These are phyloP conservation scores for Mycena indigotica DNA, from an alignment of 768 basidiomycete species.

Conservation along the genomic window DNA sequence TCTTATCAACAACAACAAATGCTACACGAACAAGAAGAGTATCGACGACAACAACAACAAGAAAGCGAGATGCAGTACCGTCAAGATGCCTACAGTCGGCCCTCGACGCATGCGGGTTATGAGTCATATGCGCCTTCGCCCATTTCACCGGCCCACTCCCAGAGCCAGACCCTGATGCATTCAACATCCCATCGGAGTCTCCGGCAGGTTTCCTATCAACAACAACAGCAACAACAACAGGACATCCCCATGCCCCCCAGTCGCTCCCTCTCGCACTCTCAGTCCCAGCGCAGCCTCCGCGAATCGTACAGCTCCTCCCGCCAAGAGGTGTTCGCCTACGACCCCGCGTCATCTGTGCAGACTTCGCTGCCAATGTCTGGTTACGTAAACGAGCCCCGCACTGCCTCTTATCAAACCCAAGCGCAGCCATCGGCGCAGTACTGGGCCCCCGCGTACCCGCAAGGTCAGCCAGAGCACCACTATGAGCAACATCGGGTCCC, in stretches of 20 bases:
- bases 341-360: slow-evolving; percentile 3
- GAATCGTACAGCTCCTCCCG: slow-evolving; percentile 13
- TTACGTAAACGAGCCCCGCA: slow-evolving; percentile 8
- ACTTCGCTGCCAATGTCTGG: slow-evolving; percentile 2
- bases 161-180: slow-evolving; percentile 17
- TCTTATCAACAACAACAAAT: slow-evolving; percentile 33
- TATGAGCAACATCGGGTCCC: neutral
- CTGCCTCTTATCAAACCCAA: slow-evolving; percentile 20
- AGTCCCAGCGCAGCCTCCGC: slow-evolving; percentile 15
- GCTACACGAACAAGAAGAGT: slow-evolving; percentile 30
- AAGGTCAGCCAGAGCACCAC: neutral
- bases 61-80: slow-evolving; percentile 23
- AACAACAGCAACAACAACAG: slow-evolving; percentile 5
- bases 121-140: slow-evolving; percentile 16
- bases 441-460: slow-evolving; percentile 6
- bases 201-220: slow-evolving; percentile 22
- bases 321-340: slow-evolving; percentile 2
- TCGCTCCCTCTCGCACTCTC: slow-evolving; percentile 10
- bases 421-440: slow-evolving; percentile 16
- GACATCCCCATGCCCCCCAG: slow-evolving; percentile 10
- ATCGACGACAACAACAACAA: slow-evolving; percentile 25
- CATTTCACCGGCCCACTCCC: slow-evolving; percentile 17
- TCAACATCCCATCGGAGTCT: slow-evolving; percentile 24
- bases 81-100: slow-evolving; percentile 20
- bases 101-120: slow-evolving; percentile 14